Base-by-base conservation (phyloP, 2,329 filamentous ascomycete genomes). In the Fusarium haematococcum region DNA sequence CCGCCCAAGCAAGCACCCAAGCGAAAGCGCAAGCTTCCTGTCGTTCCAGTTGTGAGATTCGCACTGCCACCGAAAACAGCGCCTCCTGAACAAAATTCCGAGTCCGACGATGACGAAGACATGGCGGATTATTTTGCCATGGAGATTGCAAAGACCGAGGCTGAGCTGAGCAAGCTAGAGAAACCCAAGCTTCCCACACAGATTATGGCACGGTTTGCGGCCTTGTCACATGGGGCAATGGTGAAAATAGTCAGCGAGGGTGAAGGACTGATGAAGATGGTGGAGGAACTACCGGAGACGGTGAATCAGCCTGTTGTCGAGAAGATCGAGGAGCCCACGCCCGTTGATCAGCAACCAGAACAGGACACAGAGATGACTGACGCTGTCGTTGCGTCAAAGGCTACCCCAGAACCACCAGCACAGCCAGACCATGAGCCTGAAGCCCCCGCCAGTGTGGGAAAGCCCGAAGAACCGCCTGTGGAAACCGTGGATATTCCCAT, bases 101-200 rank as follows among this genome's bases (percentile, higher is more conserved):
- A 88, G 54, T 89, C 88, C 0, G 88, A 90, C 60, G 88, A 91
- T 50, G 89, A 91, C 66, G 89, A 90, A 57, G 87, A 89, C 52
- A 88, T 91, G 82, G 88, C 86, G 20, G 88, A 89, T 61, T 88
- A 88, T 68, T 89, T 91, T 63, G 84, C 87, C 62, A 83, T 83
- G 63, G 83, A 90, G 73, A 89, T 91, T 41, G 79, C 83, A 48
- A 88, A 90, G 76, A 84, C 86, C 2, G 86, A 90, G 69, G 81
- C 81, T 1, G 85, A 88, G 63, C 75, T 91, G 33, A 84, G 84
- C 67, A 86, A 85, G 59, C 79, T 90, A 8, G 83, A 86, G 76
- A 83, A 66, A 76, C 83, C 68, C 75, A 85, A 67, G 70, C 79
- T 70, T 66, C 87, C 69, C 78, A 85, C 52, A 18, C 82, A 85